These are phyloP conservation scores for Umbelopsis sp. DNA, from an alignment of 371 early-diverging fungal genomes.

Conservation along the genomic window DNA sequence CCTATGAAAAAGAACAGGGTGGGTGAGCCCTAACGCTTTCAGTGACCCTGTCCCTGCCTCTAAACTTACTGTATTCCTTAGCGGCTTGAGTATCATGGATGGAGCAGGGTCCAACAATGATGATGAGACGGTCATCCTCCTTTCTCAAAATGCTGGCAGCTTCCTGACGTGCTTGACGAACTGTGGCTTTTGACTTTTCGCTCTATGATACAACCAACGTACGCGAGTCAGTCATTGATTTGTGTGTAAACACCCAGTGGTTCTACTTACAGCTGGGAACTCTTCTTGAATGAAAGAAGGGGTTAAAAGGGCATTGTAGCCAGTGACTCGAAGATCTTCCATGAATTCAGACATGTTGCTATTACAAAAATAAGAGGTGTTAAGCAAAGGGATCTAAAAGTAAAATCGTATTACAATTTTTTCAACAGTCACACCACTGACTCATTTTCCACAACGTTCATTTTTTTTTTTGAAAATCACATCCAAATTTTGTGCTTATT, in stretches of 20 bases:
- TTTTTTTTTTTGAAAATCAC: too few species aligned
- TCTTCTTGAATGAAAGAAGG: slow-evolving; percentile 53
- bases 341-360: slow-evolving; percentile 20
- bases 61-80: slow-evolving; percentile 68
- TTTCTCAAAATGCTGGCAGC: slow-evolving; percentile 71
- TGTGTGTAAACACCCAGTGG: not conserved
- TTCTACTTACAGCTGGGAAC: slow-evolving; percentile 51
- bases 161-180: slow-evolving; percentile 58
- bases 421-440: slow-evolving; percentile 12
- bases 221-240: not conserved
- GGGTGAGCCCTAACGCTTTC: too few species aligned
- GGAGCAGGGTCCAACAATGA: slow-evolving; percentile 95
- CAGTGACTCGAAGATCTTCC: slow-evolving; percentile 40
- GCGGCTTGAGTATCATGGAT: slow-evolving; percentile 90
- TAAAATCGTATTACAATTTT: not conserved
- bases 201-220: slow-evolving; percentile 24
- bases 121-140: slow-evolving; percentile 80
- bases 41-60: too few species aligned
- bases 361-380: not conserved
- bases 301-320: slow-evolving; percentile 45
- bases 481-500: too few species aligned
- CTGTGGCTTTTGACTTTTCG: slow-evolving; percentile 32
- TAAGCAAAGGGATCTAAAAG: not conserved
- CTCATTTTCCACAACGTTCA: not conserved
- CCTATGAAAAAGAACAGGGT: slow-evolving; percentile 21